Evolutionary conservation across 2,329 filamentous ascomycete genomes (phyloP), one percentile per base, ranked within the genome.

Genomic region (Pseudogymnoascus sp.): DNA sequence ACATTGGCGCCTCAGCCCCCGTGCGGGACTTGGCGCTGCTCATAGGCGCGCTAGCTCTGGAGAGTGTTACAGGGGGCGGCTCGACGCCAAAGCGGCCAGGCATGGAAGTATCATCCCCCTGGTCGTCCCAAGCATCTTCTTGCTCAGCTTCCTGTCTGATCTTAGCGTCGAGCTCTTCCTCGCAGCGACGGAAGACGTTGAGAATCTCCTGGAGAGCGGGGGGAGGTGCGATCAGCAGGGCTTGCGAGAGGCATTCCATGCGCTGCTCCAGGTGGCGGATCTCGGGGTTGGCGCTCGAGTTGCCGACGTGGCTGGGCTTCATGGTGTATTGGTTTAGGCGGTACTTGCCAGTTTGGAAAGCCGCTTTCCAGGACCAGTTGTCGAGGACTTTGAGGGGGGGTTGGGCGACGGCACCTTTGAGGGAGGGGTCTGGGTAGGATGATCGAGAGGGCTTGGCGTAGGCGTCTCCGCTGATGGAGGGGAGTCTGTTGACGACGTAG

Each of bases 251-350:
- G 38, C 92, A 89, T 69, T 93, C 91, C 72, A 92, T 90, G 22
- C 90, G 85, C 72, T 93, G 90, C 69, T 93, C 89, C 0, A 95
- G 78, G 67, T 90, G 86, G 31, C 89, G 83, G 61, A 95, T 83
- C 64, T 86, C 79, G 26, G 80, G 76, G 74, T 87, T 82, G 68
- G 82, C 81, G 70, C 79, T 85, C 14, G 82, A 78, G 33, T 84
- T 85, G 50, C 85, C 81, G 22, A 87, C 75, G 70, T 87, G 84
- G 1, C 83, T 86, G 4, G 84, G 84, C 26, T 78, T 80, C 22
- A 81, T 69, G 0, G 84, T 86, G 35, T 75, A 75, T 14, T 77
- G 70, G 11, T 81, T 85, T 16, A 83, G 82, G 35, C 85, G 81
- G 73, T 92, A 90, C 65, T 89, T 87, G 14, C 90, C 90, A n/a